Evolutionary conservation across 345 rosid genomes (phyloP).

Genomic region (Melaleuca alternifolia): DNA sequence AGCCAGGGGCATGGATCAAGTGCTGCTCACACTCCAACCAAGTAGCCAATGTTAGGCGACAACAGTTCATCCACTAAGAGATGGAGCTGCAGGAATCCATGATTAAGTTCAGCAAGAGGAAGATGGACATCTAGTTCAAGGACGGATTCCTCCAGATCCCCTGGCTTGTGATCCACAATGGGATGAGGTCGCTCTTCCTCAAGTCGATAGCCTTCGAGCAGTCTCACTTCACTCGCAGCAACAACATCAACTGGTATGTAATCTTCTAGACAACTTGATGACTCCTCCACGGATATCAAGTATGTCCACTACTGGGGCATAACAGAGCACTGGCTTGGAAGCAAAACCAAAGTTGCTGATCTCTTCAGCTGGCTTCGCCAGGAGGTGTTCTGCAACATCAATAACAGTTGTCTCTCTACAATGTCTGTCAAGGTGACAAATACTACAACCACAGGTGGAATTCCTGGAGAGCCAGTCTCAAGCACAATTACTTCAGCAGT

Average conservation of each 20-base stretch:
- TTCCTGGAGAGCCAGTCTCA: slow-evolving; percentile 68
- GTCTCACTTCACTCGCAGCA: slow-evolving; percentile 61
- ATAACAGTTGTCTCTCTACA: slow-evolving; percentile 47
- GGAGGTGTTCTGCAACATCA: slow-evolving; percentile 73
- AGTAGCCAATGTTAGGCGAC: slow-evolving; percentile 67
- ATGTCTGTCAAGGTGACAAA: slow-evolving; percentile 52
- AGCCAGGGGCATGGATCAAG: slow-evolving; percentile 37
- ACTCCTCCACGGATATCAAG: slow-evolving; percentile 64
- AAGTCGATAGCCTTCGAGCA: slow-evolving; percentile 79
- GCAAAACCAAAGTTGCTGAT: slow-evolving; percentile 74
- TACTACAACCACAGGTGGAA: slow-evolving; percentile 75
- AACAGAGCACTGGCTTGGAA: slow-evolving; percentile 80
- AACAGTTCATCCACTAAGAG: slow-evolving; percentile 65
- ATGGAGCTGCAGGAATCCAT: slow-evolving; percentile 67
- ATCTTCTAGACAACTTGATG: slow-evolving; percentile 85
- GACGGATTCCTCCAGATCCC: slow-evolving; percentile 61
- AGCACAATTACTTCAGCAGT: slow-evolving; percentile 65
- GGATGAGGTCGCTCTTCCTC: slow-evolving; percentile 78
- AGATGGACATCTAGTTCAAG: slow-evolving; percentile 61
- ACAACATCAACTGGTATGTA: slow-evolving; percentile 70
- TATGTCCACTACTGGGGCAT: slow-evolving; percentile 74
- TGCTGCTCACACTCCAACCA: slow-evolving; percentile 37
- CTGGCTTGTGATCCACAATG: slow-evolving; percentile 75
- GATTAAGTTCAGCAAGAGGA: slow-evolving; percentile 54
- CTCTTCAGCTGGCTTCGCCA: slow-evolving; percentile 71